Conservation (phyloP, 768 basidiomycete genomes). For the Kwoniella heveanensis region DNA sequence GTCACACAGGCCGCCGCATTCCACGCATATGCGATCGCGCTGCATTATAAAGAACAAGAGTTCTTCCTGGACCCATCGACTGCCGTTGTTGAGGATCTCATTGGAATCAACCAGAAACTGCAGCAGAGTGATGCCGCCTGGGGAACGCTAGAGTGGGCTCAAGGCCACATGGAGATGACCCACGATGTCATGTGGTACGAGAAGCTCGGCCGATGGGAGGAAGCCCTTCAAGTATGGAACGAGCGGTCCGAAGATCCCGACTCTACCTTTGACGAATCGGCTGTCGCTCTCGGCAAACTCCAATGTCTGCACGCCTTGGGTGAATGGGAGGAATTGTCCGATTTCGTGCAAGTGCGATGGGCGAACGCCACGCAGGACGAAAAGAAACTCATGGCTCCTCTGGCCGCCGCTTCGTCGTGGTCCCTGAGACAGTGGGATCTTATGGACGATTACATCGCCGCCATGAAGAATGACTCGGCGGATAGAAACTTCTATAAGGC, state of each 20-base stretch:
- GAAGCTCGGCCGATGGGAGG: conserved; percentile 92
- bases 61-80: conserved; percentile 86
- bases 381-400: conserved; percentile 86
- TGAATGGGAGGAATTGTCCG: conserved; percentile 90
- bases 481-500: conserved; percentile 96
- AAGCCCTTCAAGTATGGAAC: conserved; percentile 65
- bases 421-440: conserved; percentile 94
- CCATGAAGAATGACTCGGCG: conserved; percentile 88
- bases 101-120: conserved; percentile 92
- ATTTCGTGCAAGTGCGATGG: conserved; percentile 87
- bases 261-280: conserved; percentile 60
- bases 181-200: conserved; percentile 99
- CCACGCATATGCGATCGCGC: conserved; percentile 92
- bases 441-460: conserved; percentile 95
- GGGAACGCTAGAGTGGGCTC: conserved; percentile 88
- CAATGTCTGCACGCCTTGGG: conserved; percentile 95
- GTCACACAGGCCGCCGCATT: conserved; percentile 71
- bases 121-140: conserved; percentile 98
- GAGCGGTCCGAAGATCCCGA: conserved; percentile 65
- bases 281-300: conserved; percentile 84
- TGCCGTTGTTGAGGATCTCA: conserved; percentile 89
- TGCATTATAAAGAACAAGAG: conserved; percentile 98
- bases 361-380: conserved; percentile 76
- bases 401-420: conserved; percentile 98
- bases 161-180: conserved; percentile 71